phyloP scores from a whole-genome alignment of 805 yeast species.

The Barnettozyma populi region DNA sequence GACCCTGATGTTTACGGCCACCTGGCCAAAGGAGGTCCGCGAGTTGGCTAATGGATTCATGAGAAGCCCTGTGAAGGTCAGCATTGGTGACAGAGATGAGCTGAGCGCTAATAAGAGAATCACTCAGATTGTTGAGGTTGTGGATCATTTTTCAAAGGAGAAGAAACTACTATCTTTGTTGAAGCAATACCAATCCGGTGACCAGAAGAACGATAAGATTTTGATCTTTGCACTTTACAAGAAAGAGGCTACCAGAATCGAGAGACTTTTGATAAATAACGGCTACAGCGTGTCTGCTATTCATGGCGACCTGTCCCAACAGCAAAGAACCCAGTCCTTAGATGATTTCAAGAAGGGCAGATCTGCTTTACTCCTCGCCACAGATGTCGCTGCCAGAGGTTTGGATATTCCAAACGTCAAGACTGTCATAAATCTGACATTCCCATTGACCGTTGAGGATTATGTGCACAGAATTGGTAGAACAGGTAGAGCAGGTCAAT shows the following conservation, averaged over 20 bases:
- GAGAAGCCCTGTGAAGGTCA: constrained; percentile 80
- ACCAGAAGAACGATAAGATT: constrained; percentile 68
- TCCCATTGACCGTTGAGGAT: constrained; percentile 95
- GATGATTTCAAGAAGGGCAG: constrained; percentile 79
- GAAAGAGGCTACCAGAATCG: constrained; percentile 93
- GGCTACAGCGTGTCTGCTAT: constrained; percentile 86
- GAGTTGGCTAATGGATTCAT: constrained; percentile 83
- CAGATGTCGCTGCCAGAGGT: constrained; percentile 98
- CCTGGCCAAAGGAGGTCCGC: constrained; percentile 99
- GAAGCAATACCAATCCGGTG: constrained; percentile 66
- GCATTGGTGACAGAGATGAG: constrained; percentile 93
- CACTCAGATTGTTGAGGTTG: constrained; percentile 87
- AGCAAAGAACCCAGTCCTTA: constrained; percentile 84
- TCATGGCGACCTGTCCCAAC: constrained; percentile 93
- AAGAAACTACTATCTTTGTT: constrained; percentile 65
- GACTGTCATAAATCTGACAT: constrained; percentile 88
- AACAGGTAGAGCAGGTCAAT: constrained; percentile 95
- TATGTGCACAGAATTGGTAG: constrained; percentile 97
- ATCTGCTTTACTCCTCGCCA: constrained; percentile 76
- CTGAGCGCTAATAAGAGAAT: constrained; percentile 91
- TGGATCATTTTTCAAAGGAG: constrained; percentile 78
- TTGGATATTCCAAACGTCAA: constrained; percentile 96
- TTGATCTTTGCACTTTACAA: constrained; percentile 92
- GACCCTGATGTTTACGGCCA: constrained; percentile 98
- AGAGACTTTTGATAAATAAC: constrained; percentile 61